These are phyloP conservation scores for Chenopodium suecicum DNA, from an alignment of 148 eudicot genomes.

Conservation along the genomic window DNA sequence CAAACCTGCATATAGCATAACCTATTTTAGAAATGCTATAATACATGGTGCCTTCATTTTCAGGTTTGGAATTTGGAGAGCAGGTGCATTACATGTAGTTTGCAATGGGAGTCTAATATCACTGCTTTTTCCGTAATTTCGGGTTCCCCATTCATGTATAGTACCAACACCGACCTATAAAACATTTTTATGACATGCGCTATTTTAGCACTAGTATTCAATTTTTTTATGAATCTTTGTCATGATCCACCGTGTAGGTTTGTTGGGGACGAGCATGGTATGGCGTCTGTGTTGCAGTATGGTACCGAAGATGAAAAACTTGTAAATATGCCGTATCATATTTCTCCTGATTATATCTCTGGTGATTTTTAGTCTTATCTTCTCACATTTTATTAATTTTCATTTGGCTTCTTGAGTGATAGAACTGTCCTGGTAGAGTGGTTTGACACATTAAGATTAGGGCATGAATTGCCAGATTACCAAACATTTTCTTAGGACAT, in stretches of 20 bases:
- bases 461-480: not conserved
- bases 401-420: not conserved
- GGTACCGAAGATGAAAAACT: constrained; percentile 25
- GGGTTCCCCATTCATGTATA: constrained; percentile 37
- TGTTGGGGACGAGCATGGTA: constrained; percentile 37
- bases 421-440: not conserved
- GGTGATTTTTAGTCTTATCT: constrained; percentile 25
- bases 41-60: constrained; percentile 10
- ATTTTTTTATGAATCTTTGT: not conserved
- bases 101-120: constrained; percentile 39
- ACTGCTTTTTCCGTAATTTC: constrained; percentile 30
- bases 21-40: not conserved
- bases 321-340: constrained; percentile 26
- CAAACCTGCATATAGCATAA: not conserved
- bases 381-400: not conserved
- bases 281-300: constrained; percentile 27
- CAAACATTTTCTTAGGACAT: not conserved
- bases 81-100: constrained; percentile 31
- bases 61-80: constrained; percentile 40
- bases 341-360: constrained; percentile 27
- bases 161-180: constrained; percentile 9
- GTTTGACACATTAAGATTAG: not conserved
- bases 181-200: not conserved
- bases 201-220: not conserved
- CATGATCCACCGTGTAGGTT: constrained; percentile 23